Evolutionary conservation across 805 yeast species (phyloP).

Genomic region (Teunomyces stri): DNA sequence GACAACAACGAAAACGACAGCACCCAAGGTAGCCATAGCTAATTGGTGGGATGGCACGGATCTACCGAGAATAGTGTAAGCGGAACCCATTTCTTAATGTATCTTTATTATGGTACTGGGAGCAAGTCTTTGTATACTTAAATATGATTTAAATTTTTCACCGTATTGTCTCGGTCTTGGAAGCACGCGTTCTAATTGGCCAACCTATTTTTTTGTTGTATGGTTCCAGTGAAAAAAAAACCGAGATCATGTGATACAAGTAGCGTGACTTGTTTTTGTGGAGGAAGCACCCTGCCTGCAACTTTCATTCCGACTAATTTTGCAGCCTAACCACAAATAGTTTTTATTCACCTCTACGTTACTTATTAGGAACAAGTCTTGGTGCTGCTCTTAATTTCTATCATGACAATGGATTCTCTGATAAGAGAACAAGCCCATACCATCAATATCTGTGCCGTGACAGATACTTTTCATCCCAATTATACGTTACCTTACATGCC

Average conservation of each 20-base stretch:
- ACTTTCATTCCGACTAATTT: background rate
- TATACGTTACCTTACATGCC: background rate
- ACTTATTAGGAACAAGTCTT: background rate
- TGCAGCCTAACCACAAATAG: background rate
- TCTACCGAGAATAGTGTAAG: slow-evolving; percentile 82
- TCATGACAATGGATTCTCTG: background rate
- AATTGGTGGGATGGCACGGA: slow-evolving; percentile 79
- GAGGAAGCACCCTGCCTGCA: background rate
- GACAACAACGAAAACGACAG: slow-evolving; percentile 57
- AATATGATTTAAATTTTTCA: slow-evolving; percentile 1
- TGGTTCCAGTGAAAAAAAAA: background rate
- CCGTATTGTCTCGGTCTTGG: slow-evolving; percentile 1
- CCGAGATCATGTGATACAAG: background rate
- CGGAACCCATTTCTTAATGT: slow-evolving; percentile 65
- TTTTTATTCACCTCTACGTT: no score
- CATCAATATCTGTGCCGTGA: background rate
- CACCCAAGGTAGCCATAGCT: slow-evolving; percentile 77
- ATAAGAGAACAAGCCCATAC: background rate
- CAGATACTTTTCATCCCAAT: background rate
- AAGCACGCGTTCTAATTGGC: background rate
- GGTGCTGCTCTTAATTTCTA: background rate
- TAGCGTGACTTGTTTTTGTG: background rate
- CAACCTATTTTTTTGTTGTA: background rate
- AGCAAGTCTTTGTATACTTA: background rate
- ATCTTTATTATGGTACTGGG: slow-evolving; percentile 1